phyloP scores from a whole-genome alignment of 2,329 filamentous ascomycete species.

The Fusarium floridanum region DNA sequence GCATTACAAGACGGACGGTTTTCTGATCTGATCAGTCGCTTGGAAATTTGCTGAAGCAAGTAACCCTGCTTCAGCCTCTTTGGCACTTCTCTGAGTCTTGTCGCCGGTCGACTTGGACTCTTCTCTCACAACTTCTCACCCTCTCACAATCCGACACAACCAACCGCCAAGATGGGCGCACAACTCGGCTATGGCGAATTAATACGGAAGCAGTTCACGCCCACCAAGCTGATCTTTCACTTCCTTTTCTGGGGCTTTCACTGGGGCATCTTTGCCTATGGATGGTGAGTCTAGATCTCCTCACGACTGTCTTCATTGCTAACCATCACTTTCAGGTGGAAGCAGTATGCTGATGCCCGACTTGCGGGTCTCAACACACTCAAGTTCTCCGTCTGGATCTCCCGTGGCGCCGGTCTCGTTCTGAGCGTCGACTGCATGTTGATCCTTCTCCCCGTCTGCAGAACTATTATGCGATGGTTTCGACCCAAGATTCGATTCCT shows the following conservation, averaged over 20 bases:
- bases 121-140: constrained; percentile 1
- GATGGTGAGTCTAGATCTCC: constrained; percentile 75
- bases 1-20: background rate
- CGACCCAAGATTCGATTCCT: constrained; percentile 89
- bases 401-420: constrained; percentile 89
- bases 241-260: constrained; percentile 85
- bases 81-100: constrained; percentile 26
- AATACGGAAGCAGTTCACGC: constrained; percentile 74
- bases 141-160: constrained; percentile 11
- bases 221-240: constrained; percentile 82
- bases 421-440: constrained; percentile 87
- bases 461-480: constrained; percentile 86
- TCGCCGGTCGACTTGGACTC: constrained; percentile 39
- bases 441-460: constrained; percentile 94
- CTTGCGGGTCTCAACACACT: constrained; percentile 85
- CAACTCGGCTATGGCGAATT: constrained; percentile 59
- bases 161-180: constrained; percentile 51
- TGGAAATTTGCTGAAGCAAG: background rate
- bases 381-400: constrained; percentile 93
- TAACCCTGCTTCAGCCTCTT: background rate
- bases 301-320: background rate
- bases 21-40: background rate
- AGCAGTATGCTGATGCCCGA: constrained; percentile 77
- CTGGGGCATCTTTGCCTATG: constrained; percentile 81
- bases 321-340: constrained; percentile 69